A percentile compares a stretch with the other conserved stretches of the same genome.
These are phyloP conservation scores for Solanum aculeatissimum DNA, from an alignment of 305 asterid genomes.

Conservation along the genomic window DNA sequence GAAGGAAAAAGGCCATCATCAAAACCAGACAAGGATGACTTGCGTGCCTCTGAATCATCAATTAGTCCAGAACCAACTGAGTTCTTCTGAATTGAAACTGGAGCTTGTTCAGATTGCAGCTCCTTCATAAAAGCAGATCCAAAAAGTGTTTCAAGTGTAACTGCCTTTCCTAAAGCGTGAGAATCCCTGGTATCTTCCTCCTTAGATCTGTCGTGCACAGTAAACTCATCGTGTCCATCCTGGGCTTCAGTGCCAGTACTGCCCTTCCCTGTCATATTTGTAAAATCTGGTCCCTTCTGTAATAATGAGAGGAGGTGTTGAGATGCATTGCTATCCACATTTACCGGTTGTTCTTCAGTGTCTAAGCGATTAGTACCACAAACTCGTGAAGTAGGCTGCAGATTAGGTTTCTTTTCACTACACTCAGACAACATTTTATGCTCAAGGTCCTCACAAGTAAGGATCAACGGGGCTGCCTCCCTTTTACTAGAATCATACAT, in stretches of 20 bases:
- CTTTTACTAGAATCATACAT: slow-evolving; percentile 16
- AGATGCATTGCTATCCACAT: slow-evolving; percentile 56
- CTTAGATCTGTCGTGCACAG: slow-evolving; percentile 20
- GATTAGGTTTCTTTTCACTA: slow-evolving; percentile 28
- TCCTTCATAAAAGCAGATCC: slow-evolving; percentile 93
- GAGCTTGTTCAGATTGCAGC: slow-evolving; percentile 80
- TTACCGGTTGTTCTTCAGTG: slow-evolving; percentile 14
- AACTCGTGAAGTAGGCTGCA: slow-evolving; percentile 12
- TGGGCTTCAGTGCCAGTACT: slow-evolving; percentile 17
- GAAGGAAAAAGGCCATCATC: slow-evolving; percentile 29
- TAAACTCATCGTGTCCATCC: slow-evolving; percentile 9
- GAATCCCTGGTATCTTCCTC: slow-evolving; percentile 24
- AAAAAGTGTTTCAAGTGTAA: slow-evolving; percentile 84
- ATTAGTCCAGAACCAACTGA: slow-evolving; percentile 30
- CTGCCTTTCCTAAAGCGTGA: slow-evolving; percentile 23
- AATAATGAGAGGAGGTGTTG: slow-evolving; percentile 75
- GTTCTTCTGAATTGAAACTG: slow-evolving; percentile 72
- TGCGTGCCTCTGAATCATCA: slow-evolving; percentile 31
- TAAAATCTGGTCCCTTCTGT: slow-evolving; percentile 43
- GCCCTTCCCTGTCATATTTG: slow-evolving; percentile 5
- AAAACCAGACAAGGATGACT: slow-evolving; percentile 20
- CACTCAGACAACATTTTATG: slow-evolving; percentile 72
- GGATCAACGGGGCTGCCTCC: slow-evolving; percentile 36
- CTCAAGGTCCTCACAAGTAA: slow-evolving; percentile 93
- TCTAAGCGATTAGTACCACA: slow-evolving; percentile 18